Conservation (phyloP, 345 rosid species). For the Brassica carinata region DNA sequence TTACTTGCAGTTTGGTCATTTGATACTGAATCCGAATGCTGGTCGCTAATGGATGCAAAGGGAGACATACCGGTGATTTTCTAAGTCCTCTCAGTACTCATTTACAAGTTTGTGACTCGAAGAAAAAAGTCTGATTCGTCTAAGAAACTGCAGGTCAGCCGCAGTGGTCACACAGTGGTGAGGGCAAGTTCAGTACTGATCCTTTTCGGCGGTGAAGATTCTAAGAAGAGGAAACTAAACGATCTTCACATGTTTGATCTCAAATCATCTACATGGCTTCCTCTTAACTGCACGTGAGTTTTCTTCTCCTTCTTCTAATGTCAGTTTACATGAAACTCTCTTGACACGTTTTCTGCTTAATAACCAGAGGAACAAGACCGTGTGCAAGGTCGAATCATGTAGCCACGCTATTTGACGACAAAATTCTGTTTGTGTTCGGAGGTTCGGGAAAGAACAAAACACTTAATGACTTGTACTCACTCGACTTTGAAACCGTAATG, state of each 20-base stretch:
- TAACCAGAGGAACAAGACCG: conserved; percentile 79
- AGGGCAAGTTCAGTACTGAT: conserved; percentile 79
- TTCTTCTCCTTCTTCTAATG: conserved; percentile 7
- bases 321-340: neutral
- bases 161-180: conserved; percentile 89
- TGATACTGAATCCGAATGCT: conserved; percentile 84
- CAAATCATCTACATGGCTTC: conserved; percentile 94
- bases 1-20: conserved; percentile 77
- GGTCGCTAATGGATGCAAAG: conserved; percentile 93
- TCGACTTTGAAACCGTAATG: conserved; percentile 90
- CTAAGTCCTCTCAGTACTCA: neutral
- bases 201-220: conserved; percentile 93
- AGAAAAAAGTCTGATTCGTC: neutral
- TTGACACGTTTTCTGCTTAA: conserved; percentile 1
- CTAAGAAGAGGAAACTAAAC: conserved; percentile 84
- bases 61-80: conserved; percentile 85
- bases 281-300: conserved; percentile 94
- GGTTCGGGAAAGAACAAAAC: conserved; percentile 83
- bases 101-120: neutral
- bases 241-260: conserved; percentile 97
- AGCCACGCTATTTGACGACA: conserved; percentile 83
- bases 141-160: conserved; percentile 63
- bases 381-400: conserved; percentile 88
- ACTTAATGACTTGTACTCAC: conserved; percentile 87
- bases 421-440: conserved; percentile 78